Evolutionary conservation across 139 green algal genomes (phyloP).

Genomic region (Chlamydomonas eustigma): DNA sequence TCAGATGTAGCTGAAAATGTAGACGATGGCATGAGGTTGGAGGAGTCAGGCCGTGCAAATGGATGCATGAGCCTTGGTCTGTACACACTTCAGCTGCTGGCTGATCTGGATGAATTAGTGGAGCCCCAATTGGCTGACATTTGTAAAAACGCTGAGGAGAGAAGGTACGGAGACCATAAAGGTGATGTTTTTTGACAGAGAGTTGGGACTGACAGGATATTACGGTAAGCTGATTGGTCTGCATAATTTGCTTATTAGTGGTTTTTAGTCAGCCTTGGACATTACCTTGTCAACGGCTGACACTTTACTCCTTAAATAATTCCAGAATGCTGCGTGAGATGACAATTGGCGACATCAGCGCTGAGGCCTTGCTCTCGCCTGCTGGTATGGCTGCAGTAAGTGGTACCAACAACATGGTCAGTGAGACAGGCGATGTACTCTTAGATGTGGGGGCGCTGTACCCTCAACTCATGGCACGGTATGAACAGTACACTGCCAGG

Average conservation of each 20-base stretch:
- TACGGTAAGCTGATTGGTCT: too few species aligned
- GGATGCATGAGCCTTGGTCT: constrained; percentile 1
- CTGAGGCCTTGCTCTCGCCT: constrained; percentile 29
- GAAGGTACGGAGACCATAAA: background rate
- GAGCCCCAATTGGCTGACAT: constrained; percentile 1
- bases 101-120: constrained; percentile 2
- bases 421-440: constrained; percentile 31
- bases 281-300: too few species aligned
- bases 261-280: too few species aligned
- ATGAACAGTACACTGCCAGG: constrained; percentile 29
- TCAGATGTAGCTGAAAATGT: background rate
- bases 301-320: background rate
- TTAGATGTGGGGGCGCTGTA: constrained; percentile 25
- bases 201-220: too few species aligned
- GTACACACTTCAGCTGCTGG: background rate
- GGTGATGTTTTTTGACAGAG: too few species aligned
- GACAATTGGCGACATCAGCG: constrained; percentile 29
- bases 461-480: background rate
- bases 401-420: constrained; percentile 14
- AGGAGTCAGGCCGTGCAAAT: background rate
- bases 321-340: constrained; percentile 33
- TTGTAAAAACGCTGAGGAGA: background rate
- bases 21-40: background rate
- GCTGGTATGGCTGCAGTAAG: background rate
- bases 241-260: too few species aligned